Conservation (phyloP, 2,329 filamentous ascomycete species). For the Venturia nashicola region DNA sequence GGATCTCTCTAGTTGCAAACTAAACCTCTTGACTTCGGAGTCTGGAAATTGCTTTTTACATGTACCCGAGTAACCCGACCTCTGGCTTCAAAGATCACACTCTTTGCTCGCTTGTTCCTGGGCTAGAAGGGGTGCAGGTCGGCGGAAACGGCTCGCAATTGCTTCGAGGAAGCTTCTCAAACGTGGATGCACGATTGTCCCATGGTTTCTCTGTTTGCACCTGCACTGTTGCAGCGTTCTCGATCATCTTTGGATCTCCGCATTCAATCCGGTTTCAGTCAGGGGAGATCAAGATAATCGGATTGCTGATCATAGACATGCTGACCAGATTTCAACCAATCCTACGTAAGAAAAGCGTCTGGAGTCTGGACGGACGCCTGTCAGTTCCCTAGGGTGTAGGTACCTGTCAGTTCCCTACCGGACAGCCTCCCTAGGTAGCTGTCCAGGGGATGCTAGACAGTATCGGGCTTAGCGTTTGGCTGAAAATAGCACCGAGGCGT, state of each 20-base stretch:
- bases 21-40: neutral
- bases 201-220: neutral
- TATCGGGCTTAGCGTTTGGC: neutral
- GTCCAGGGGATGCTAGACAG: neutral
- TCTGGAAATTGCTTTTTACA: neutral
- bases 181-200: neutral
- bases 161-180: neutral
- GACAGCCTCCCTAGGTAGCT: too few species aligned
- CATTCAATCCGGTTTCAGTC: neutral
- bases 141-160: too few species aligned
- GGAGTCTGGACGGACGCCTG: neutral
- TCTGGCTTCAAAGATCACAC: neutral
- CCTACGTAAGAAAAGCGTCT: neutral
- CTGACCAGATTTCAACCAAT: neutral
- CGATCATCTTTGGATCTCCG: neutral
- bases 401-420: too few species aligned
- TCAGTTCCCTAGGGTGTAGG: too few species aligned
- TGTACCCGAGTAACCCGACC: too few species aligned
- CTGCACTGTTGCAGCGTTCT: neutral
- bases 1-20: neutral
- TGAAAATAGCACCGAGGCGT: neutral
- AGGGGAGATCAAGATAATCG: neutral
- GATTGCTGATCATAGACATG: neutral
- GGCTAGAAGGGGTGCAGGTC: neutral
- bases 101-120: neutral